Conservation (phyloP, 805 yeast genomes). For the Candida xiaguanensis region DNA sequence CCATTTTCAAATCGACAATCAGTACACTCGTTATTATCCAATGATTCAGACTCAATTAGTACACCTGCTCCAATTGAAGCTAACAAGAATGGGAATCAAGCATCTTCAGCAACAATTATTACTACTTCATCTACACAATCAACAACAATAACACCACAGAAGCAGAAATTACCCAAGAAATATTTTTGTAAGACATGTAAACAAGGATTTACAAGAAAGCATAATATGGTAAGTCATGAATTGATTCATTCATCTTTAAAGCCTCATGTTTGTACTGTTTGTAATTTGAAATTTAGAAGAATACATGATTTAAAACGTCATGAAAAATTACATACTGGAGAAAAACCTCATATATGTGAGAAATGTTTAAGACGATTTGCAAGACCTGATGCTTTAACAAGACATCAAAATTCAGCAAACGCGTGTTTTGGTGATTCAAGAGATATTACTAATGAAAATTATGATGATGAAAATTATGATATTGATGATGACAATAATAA, state of each 20-base stretch:
- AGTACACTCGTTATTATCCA: slow-evolving; percentile 1
- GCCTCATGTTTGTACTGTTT: slow-evolving; percentile 61
- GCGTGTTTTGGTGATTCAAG: slow-evolving; percentile 26
- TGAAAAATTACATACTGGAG: slow-evolving; percentile 72
- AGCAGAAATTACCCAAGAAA: slow-evolving; percentile 20
- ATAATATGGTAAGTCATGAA: slow-evolving; percentile 69
- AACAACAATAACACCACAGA: neutral
- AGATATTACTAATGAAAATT: neutral
- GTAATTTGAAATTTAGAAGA: slow-evolving; percentile 62
- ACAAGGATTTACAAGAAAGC: slow-evolving; percentile 66
- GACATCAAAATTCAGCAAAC: slow-evolving; percentile 53
- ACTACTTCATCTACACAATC: neutral
- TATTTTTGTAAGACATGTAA: slow-evolving; percentile 57
- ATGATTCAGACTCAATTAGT: neutral
- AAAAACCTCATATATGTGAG: slow-evolving; percentile 60
- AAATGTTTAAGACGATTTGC: slow-evolving; percentile 66
- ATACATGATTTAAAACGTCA: slow-evolving; percentile 77
- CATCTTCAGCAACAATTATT: neutral
- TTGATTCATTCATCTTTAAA: slow-evolving; percentile 62
- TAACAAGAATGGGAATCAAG: neutral
- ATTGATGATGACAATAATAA: neutral
- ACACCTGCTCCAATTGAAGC: neutral
- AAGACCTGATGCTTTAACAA: slow-evolving; percentile 67
- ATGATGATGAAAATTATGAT: neutral
- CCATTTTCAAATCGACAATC: neutral